Evolutionary conservation across 1,284 basidiomycete species (phyloP).

Genomic region (Wolfiporia cocos): DNA sequence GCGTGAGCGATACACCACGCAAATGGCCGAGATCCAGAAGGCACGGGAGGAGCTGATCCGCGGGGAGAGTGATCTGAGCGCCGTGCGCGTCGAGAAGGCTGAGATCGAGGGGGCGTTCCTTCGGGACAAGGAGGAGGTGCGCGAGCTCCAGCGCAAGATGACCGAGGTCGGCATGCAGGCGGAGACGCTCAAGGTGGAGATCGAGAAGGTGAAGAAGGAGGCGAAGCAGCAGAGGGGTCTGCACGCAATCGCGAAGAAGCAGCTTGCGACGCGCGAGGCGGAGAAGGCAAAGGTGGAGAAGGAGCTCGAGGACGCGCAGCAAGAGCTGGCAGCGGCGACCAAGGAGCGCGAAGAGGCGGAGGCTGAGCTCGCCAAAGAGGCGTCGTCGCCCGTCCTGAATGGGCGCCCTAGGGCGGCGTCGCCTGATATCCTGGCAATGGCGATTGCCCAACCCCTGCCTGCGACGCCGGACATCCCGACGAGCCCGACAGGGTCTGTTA

Average conservation of each 20-base stretch:
- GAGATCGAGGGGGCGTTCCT: slow-evolving; percentile 88
- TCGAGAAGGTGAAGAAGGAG: slow-evolving; percentile 91
- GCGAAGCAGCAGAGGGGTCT: slow-evolving; percentile 95
- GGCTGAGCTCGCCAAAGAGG: slow-evolving; percentile 37
- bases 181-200: slow-evolving; percentile 62
- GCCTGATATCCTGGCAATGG: slow-evolving; percentile 50
- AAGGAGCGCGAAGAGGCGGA: slow-evolving; percentile 57
- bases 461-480: slow-evolving; percentile 50
- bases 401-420: slow-evolving; percentile 26
- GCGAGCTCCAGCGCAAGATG: slow-evolving; percentile 83
- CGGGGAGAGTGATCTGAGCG: slow-evolving; percentile 90
- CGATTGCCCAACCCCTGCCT: slow-evolving; percentile 66
- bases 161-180: slow-evolving; percentile 76
- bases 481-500: slow-evolving; percentile 26
- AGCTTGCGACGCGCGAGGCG: slow-evolving; percentile 80
- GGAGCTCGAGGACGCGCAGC: slow-evolving; percentile 63
- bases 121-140: slow-evolving; percentile 91
- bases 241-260: slow-evolving; percentile 92
- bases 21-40: slow-evolving; percentile 73
- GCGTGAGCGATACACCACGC: slow-evolving; percentile 66
- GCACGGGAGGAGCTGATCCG: slow-evolving; percentile 79
- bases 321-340: slow-evolving; percentile 45
- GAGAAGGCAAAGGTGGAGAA: slow-evolving; percentile 69
- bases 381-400: slow-evolving; percentile 16
- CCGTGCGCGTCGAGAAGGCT: slow-evolving; percentile 83